Evolutionary conservation across 2,329 filamentous ascomycete genomes (phyloP), one percentile per base, ranked within the genome.

Genomic region (Penicillium sp.): DNA sequence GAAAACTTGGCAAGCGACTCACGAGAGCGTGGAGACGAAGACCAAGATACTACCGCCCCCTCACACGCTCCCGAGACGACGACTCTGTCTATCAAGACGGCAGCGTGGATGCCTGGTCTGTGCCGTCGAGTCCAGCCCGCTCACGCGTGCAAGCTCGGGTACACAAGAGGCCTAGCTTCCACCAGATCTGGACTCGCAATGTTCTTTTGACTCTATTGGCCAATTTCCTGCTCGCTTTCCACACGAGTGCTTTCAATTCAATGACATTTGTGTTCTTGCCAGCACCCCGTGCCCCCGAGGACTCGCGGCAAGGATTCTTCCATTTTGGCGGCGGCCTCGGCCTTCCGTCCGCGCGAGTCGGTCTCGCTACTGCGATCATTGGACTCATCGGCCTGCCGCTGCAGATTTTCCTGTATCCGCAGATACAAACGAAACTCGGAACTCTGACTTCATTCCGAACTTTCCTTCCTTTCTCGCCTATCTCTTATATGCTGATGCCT

Each of bases 221-320:
- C 24, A 85, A 87, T 58, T 86, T 86, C 31, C 82, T 90, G 45
- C 85, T 89, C 62, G 86, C 88, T 58, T 85, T 90, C 65, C 88
- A 90, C 72, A 79, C 90, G 63, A 88, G 86, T 55, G 87, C 88
- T 27, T 92, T 91, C 76, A 88, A 89, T 67, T 83, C 87, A 2
- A 81, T 92, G 42, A 90, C 87, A 77, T 89, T 89, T 56, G 80
- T 90, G 47, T 92, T 92, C 71, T 79, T 92, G 43, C 90, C 89
- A 1, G 88, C 88, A 0, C 86, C 88, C 0, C 85, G 87, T 4
- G 84, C 78, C 57, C 72, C 69, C 0, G 75, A 72, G 72, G 79
- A 62, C 65, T 67, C 62, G 63, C 56, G 65, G 51, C 62, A 60
- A 70, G 72, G 62, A 60, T 71, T 57, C 72, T 82, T 53, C 80